Conservation (phyloP, 306 rosid genomes). For the Dicorynia guianensis region DNA sequence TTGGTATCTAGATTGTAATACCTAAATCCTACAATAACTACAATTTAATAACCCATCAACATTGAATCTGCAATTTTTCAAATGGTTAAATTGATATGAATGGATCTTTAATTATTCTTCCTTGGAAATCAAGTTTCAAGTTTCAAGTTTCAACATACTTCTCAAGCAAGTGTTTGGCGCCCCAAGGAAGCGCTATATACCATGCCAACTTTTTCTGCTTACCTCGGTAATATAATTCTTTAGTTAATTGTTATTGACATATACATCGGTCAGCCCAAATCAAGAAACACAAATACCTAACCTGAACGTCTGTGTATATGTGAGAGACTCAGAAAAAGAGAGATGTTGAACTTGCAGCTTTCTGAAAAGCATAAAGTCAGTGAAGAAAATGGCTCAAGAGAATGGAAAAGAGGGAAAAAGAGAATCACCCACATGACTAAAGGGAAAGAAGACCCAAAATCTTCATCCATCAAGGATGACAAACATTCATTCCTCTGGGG, state of each 20-base stretch:
- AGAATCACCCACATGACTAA: slow-evolving; percentile 63
- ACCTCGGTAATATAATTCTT: slow-evolving; percentile 35
- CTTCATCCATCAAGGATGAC: slow-evolving; percentile 47
- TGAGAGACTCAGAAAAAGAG: slow-evolving; percentile 7
- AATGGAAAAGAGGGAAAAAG: slow-evolving; percentile 52
- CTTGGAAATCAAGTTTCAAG: too few relatives aligned
- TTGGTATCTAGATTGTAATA: too few relatives aligned
- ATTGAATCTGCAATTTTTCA: too few relatives aligned
- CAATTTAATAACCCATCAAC: too few relatives aligned
- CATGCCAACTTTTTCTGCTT: slow-evolving; percentile 7
- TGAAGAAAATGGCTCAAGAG: slow-evolving; percentile 52
- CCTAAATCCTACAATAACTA: too few relatives aligned
- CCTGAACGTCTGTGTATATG: not conserved
- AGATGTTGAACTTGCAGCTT: slow-evolving; percentile 49
- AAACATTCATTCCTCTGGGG: slow-evolving; percentile 51
- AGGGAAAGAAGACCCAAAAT: slow-evolving; percentile 41
- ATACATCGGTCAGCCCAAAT: slow-evolving; percentile 20
- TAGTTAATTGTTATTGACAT: slow-evolving; percentile 16
- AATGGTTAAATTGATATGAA: too few relatives aligned
- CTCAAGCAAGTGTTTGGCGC: slow-evolving; percentile 29
- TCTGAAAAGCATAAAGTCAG: slow-evolving; percentile 63
- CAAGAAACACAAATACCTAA: slow-evolving; percentile 28
- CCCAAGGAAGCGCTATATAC: slow-evolving; percentile 36
- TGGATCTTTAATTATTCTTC: too few relatives aligned
- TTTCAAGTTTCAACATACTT: slow-evolving; percentile 34